Evolutionary conservation across 2,329 filamentous ascomycete species (phyloP).

Genomic region (Colletotrichum sp.): DNA sequence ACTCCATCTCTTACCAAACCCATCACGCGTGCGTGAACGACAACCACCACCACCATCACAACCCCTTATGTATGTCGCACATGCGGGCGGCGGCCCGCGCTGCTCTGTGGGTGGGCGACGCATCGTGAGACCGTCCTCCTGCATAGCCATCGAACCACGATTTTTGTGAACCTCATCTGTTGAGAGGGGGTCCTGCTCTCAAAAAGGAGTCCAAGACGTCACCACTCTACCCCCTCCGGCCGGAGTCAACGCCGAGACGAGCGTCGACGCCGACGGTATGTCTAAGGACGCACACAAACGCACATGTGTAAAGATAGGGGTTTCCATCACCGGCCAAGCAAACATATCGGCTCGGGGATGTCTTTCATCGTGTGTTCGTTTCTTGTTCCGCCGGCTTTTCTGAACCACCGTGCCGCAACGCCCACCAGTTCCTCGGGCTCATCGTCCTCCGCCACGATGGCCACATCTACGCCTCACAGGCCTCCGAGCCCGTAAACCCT

Average conservation of each 20-base stretch:
- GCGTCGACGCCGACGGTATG: not conserved
- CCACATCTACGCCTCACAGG: not conserved
- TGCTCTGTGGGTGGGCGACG: not conserved
- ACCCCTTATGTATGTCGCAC: not conserved
- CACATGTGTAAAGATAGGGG: not conserved
- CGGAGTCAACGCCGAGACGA: not conserved
- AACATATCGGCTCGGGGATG: not conserved
- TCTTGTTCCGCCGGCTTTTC: not conserved
- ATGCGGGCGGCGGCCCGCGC: not conserved
- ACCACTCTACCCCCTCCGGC: not conserved
- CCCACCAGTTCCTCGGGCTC: not conserved
- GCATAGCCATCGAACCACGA: not conserved
- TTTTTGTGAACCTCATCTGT: not conserved
- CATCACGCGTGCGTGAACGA: not conserved
- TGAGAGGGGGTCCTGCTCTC: not conserved
- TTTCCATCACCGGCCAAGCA: not conserved
- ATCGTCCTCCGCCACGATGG: not conserved
- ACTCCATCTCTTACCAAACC: not conserved
- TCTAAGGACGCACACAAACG: not conserved
- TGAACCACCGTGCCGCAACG: not conserved
- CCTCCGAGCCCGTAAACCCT: not conserved
- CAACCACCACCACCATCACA: not conserved
- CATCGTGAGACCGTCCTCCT: not conserved
- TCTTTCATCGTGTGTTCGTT: not conserved
- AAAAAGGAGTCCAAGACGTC: not conserved